A percentile compares a stretch with the other conserved stretches of the same genome.
Conservation (phyloP, 495 filamentous ascomycete genomes). For the Aspergillus olivimuriae region DNA sequence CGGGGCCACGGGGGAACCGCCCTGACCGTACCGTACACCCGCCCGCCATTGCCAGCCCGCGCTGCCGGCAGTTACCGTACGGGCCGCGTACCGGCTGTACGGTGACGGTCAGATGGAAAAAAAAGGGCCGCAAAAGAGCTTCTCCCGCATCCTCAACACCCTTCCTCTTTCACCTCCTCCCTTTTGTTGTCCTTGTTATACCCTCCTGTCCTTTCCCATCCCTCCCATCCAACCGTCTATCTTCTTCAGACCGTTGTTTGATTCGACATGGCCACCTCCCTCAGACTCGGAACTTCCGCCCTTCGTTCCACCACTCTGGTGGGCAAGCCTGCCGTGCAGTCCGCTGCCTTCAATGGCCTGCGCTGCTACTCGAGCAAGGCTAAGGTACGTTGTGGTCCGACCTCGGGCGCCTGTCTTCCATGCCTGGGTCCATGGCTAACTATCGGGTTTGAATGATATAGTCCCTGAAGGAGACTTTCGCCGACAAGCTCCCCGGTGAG, state of each 20-base stretch:
- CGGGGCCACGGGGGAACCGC: conserved; percentile 5
- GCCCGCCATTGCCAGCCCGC: conserved; percentile 11
- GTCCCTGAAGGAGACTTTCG: conserved; percentile 98
- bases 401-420: too few relatives aligned
- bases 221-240: conserved; percentile 23
- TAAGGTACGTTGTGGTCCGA: conserved; percentile 56
- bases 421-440: too few relatives aligned
- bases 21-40: conserved; percentile 17
- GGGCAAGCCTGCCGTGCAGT: conserved; percentile 54
- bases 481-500: conserved; percentile 88
- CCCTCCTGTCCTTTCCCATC: conserved; percentile 20
- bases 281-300: conserved; percentile 68
- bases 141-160: conserved; percentile 20
- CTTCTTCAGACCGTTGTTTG: conserved; percentile 22
- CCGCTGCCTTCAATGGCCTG: conserved; percentile 71
- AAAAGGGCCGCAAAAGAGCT: conserved; percentile 25
- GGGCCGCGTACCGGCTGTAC: conserved; percentile 32
- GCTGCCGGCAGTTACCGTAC: conserved; percentile 18
- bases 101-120: conserved; percentile 34
- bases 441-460: too few relatives aligned
- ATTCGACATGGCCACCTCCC: conserved; percentile 67
- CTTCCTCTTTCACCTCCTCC: conserved; percentile 26
- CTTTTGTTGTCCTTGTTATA: conserved; percentile 18
- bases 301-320: conserved; percentile 65
- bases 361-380: conserved; percentile 85